phyloP scores from a whole-genome alignment of 2,329 filamentous ascomycete genomes.

The Ascochyta koolunga region DNA sequence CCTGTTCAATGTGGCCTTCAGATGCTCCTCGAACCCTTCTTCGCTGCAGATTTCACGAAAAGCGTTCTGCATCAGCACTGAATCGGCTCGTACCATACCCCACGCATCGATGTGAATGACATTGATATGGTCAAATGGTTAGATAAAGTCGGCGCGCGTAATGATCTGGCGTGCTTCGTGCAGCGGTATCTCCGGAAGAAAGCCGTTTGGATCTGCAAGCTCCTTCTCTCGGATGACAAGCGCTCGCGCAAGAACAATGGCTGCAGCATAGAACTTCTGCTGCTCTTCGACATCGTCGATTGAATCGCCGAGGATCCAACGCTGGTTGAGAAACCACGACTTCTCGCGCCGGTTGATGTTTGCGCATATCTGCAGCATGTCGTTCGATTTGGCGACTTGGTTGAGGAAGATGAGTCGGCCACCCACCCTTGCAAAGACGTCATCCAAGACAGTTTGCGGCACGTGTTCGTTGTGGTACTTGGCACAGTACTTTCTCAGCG shows the following conservation, averaged over 20 bases:
- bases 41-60: conserved; percentile 80
- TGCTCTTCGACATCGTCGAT: conserved; percentile 97
- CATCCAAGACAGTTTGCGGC: conserved; percentile 64
- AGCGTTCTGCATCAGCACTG: conserved; percentile 92
- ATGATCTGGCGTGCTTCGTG: conserved; percentile 70
- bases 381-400: conserved; percentile 77
- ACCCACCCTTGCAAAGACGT: conserved; percentile 87
- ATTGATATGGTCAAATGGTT: conserved; percentile 88
- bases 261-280: conserved; percentile 93
- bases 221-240: conserved; percentile 80
- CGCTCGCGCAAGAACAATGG: conserved; percentile 88
- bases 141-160: conserved; percentile 92
- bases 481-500: conserved; percentile 75
- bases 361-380: conserved; percentile 83
- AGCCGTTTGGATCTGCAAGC: conserved; percentile 66
- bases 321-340: conserved; percentile 78
- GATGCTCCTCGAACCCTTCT: conserved; percentile 78
- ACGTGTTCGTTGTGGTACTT: conserved; percentile 73
- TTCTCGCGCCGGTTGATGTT: conserved; percentile 73
- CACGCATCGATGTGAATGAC: conserved; percentile 90
- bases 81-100: conserved; percentile 87
- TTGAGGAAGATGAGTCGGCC: conserved; percentile 87
- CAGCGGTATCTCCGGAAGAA: conserved; percentile 69
- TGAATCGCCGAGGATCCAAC: conserved; percentile 74
- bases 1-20: conserved; percentile 80